A percentile compares a stretch with the other conserved stretches of the same genome.
These are phyloP conservation scores for Agaricales sp. DNA, from an alignment of 1,284 basidiomycete genomes.

Conservation along the genomic window DNA sequence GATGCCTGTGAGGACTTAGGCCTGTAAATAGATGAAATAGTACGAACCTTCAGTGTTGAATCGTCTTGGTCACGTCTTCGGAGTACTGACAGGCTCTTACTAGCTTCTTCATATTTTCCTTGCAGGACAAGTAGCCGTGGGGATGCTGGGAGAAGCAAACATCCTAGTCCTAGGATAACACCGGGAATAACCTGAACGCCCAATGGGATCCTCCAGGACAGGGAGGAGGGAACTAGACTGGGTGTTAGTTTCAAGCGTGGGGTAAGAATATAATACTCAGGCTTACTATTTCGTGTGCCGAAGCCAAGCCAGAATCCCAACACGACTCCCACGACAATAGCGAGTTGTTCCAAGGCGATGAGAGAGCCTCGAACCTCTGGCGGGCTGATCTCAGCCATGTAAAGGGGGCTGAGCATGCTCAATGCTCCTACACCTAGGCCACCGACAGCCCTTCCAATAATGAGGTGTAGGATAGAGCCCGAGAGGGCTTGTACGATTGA, in stretches of 20 bases:
- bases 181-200: slow-evolving; percentile 66
- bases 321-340: slow-evolving; percentile 70
- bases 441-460: slow-evolving; percentile 60
- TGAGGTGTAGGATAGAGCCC: slow-evolving; percentile 47
- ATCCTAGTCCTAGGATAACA: slow-evolving; percentile 50
- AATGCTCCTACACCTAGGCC: slow-evolving; percentile 74
- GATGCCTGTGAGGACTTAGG: too few species aligned
- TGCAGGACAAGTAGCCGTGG: slow-evolving; percentile 57
- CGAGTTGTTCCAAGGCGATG: slow-evolving; percentile 69
- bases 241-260: slow-evolving; percentile 2
- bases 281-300: slow-evolving; percentile 51
- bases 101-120: slow-evolving; percentile 45
- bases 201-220: slow-evolving; percentile 71
- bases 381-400: slow-evolving; percentile 77
- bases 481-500: slow-evolving; percentile 49
- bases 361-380: slow-evolving; percentile 76
- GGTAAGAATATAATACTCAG: background rate
- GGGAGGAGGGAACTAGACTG: slow-evolving; percentile 42
- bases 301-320: slow-evolving; percentile 78
- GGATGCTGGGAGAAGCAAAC: slow-evolving; percentile 60
- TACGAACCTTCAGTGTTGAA: slow-evolving; percentile 11
- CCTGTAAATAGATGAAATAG: background rate
- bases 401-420: slow-evolving; percentile 70
- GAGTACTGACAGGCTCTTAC: slow-evolving; percentile 44
- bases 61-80: slow-evolving; percentile 24